These are phyloP conservation scores for Neocatenulostroma microsporum DNA, from an alignment of 2,329 filamentous ascomycete genomes.

Conservation along the genomic window DNA sequence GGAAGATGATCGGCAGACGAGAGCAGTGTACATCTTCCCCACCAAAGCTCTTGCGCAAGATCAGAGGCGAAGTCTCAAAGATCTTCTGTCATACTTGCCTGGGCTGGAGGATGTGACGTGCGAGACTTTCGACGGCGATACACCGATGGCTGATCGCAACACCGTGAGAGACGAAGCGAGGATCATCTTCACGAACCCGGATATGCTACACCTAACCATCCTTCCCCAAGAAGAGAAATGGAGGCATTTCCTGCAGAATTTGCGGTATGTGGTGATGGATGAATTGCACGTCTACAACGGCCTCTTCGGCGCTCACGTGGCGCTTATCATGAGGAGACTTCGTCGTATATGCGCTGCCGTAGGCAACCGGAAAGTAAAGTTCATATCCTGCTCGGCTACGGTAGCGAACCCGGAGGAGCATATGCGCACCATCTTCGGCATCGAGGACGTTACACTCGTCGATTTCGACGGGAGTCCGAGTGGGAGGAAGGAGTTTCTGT, in stretches of 20 bases:
- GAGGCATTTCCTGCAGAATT: conserved; percentile 78
- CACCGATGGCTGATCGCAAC: conserved; percentile 70
- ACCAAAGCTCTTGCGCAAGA: conserved; percentile 96
- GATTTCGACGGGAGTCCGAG: conserved; percentile 92
- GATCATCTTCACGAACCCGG: conserved; percentile 95
- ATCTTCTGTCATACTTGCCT: conserved; percentile 73
- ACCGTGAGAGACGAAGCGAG: conserved; percentile 77
- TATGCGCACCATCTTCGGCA: conserved; percentile 89
- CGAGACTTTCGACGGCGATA: conserved; percentile 95
- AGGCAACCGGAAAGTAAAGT: conserved; percentile 76
- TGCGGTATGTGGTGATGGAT: conserved; percentile 76
- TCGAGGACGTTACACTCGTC: conserved; percentile 70
- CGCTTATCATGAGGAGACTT: conserved; percentile 86
- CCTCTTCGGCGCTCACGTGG: conserved; percentile 85
- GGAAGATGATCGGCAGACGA: conserved; percentile 64
- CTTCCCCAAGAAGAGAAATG: conserved; percentile 85
- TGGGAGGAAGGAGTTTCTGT: conserved; percentile 87
- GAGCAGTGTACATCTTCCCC: conserved; percentile 96
- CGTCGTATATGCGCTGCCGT: conserved; percentile 82
- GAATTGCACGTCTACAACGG: conserved; percentile 97
- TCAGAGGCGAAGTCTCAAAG: conserved; percentile 78
- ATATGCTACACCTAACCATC: conserved; percentile 94
- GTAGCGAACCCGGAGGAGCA: conserved; percentile 88
- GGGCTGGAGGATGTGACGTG: conserved; percentile 68
- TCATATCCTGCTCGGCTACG: conserved; percentile 93